These are phyloP conservation scores for Haematococcus sp. DNA, from an alignment of 139 green algal genomes.

Conservation along the genomic window DNA sequence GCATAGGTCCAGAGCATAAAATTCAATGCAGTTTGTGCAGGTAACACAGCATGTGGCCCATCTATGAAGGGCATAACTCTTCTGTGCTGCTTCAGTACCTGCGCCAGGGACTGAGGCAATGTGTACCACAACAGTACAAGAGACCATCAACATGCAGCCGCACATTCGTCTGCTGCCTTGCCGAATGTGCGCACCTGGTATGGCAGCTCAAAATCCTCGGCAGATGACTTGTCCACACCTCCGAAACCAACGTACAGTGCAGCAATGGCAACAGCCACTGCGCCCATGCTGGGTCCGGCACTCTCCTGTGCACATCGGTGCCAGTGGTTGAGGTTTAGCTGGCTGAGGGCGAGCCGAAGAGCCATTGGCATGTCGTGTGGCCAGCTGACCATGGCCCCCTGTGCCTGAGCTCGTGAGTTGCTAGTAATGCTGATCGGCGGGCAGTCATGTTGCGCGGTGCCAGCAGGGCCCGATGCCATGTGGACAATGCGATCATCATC, in stretches of 20 bases:
- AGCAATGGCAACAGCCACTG: slow-evolving; percentile 41
- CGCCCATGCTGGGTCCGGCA: slow-evolving; percentile 37
- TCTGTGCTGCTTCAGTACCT: not conserved
- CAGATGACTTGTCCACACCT: not conserved
- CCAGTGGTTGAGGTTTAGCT: too few relatives aligned
- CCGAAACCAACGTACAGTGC: slow-evolving; percentile 37
- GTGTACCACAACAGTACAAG: not conserved
- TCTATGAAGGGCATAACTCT: not conserved
- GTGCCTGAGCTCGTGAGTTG: too few relatives aligned
- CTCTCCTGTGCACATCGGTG: too few relatives aligned
- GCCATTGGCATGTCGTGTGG: too few relatives aligned
- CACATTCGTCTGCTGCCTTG: not conserved
- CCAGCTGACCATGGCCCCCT: too few relatives aligned
- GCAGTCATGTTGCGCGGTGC: too few relatives aligned
- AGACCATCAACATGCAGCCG: not conserved
- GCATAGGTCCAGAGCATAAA: not conserved
- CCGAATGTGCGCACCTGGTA: slow-evolving; percentile 12
- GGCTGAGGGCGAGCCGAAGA: too few relatives aligned
- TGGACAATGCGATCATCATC: too few relatives aligned
- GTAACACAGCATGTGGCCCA: too few relatives aligned
- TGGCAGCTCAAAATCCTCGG: slow-evolving; percentile 15
- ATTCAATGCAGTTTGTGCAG: not conserved
- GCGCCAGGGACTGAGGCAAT: too few relatives aligned
- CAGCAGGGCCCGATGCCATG: too few relatives aligned
- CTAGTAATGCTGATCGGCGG: too few relatives aligned